Percentiles rank a stretch among this genome's conserved stretches.
Evolutionary conservation across 2,329 filamentous ascomycete genomes (phyloP).

Genomic region (Fusarium annulatum): DNA sequence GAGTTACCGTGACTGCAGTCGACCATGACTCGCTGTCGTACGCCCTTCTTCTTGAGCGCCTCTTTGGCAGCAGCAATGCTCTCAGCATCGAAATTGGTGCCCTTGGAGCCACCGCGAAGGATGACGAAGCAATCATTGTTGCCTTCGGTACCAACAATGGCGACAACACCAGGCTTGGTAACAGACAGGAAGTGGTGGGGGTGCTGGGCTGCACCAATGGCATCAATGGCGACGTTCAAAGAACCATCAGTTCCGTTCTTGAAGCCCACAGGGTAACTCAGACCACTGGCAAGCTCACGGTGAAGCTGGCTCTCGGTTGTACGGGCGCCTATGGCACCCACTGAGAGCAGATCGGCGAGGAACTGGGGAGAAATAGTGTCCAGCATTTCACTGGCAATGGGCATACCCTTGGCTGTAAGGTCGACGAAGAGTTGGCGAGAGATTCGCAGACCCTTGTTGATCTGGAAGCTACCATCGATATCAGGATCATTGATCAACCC

Average conservation of each 20-base stretch:
- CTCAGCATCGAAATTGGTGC: slow-evolving; percentile 91
- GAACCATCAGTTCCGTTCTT: slow-evolving; percentile 98
- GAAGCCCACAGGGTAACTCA: slow-evolving; percentile 98
- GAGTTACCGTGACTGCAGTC: slow-evolving; percentile 99
- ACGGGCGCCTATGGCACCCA: slow-evolving; percentile 93
- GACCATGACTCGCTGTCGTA: slow-evolving; percentile 87
- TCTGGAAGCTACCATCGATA: slow-evolving; percentile 98
- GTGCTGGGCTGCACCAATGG: slow-evolving; percentile 90
- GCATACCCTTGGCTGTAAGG: slow-evolving; percentile 91
- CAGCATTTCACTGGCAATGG: slow-evolving; percentile 96
- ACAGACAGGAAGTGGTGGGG: slow-evolving; percentile 98
- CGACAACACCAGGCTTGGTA: slow-evolving; percentile 94
- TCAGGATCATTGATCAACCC: slow-evolving; percentile 98
- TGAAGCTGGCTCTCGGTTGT: slow-evolving; percentile 97
- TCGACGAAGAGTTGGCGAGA: slow-evolving; percentile 93
- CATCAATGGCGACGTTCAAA: slow-evolving; percentile 90
- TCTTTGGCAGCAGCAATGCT: slow-evolving; percentile 87
- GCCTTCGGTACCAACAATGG: slow-evolving; percentile 92
- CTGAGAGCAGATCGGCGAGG: slow-evolving; percentile 88
- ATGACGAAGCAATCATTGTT: slow-evolving; percentile 99
- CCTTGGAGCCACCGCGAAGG: slow-evolving; percentile 89
- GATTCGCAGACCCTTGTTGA: slow-evolving; percentile 93
- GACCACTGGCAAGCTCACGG: slow-evolving; percentile 90
- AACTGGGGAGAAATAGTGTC: slow-evolving; percentile 99
- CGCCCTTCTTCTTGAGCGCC: slow-evolving; percentile 77